Base-by-base conservation (phyloP, 2,329 filamentous ascomycete genomes). In the Aspergillus fumigatus region DNA sequence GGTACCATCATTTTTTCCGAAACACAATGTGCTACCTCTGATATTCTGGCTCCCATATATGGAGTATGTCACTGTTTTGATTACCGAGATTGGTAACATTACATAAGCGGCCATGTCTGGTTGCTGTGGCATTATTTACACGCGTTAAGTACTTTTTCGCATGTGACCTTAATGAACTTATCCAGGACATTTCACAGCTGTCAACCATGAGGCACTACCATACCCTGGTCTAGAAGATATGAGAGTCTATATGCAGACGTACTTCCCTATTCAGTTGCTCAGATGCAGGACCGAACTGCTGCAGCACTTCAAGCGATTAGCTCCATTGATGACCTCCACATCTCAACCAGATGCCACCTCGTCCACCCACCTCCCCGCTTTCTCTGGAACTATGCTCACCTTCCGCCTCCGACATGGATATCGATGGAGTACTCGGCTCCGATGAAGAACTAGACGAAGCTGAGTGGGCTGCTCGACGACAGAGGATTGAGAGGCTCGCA, bases 401-500 rank as follows among this genome's bases (percentile, higher is more conserved):
- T 27, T 55, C 67, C 8, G 52, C 65, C 9, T 50, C 60, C 3
- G 64, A 70, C 4, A 54, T 66, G 47, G 68, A 72, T 7, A 32
- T 62, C 11, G 65, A 68, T 54, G 67, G 61, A 3, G 50, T 72
- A 14, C 49, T 66, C 9, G 73, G 66, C 35, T 77, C 75, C 6
- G 76, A 78, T 41, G 74, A 75, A 55, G 74, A 76, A 27, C 51
- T 75, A 10, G 69, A 72, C 14, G 65, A 73, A 1, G 45, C 54
- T 47, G 59, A 62, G 8, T 67, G 70, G 23, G 65, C 66, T 14
- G 69, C 72, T 6, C 79, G 77, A 62, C 69, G 68, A n/a, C 70
- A 70, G 56, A 71, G 75, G 57, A 75, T 79, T 48, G 76, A 80
- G 65, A 68, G 61, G 38, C 66, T 75, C 32, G 77, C 67, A 19